A percentile compares a stretch with the other conserved stretches of the same genome.
phyloP scores from a whole-genome alignment of 345 rosid genomes.

The thale cress (Arabidopsis thaliana) region TAIR10.1 NC_003076.8:23177501-23178000 shows the following conservation, averaged over 20 bases:
- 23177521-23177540: conserved; percentile 19
- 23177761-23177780: conserved; percentile 98
- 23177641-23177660: background rate
- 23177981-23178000: background rate
- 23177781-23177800: conserved; percentile 60
- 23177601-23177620: conserved; percentile 4
- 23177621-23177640: background rate
- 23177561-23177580: conserved; percentile 8
- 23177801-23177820: background rate
- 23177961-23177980: conserved; percentile 35
- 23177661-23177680: background rate
- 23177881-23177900: conserved; percentile 78
- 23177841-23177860: background rate
- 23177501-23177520: conserved; percentile 16
- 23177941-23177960: conserved; percentile 98
- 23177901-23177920: conserved; percentile 97
- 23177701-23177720: conserved; percentile 78
- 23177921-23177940: conserved; percentile 93
- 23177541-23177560: conserved; percentile 7
- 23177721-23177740: conserved; percentile 97
- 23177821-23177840: background rate
- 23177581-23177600: conserved; percentile 18
- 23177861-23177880: background rate
- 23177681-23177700: conserved; percentile 53
- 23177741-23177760: conserved; percentile 97